Base-by-base conservation (phyloP, 2,329 filamentous ascomycete genomes). In the Venturia oleaginea region DNA sequence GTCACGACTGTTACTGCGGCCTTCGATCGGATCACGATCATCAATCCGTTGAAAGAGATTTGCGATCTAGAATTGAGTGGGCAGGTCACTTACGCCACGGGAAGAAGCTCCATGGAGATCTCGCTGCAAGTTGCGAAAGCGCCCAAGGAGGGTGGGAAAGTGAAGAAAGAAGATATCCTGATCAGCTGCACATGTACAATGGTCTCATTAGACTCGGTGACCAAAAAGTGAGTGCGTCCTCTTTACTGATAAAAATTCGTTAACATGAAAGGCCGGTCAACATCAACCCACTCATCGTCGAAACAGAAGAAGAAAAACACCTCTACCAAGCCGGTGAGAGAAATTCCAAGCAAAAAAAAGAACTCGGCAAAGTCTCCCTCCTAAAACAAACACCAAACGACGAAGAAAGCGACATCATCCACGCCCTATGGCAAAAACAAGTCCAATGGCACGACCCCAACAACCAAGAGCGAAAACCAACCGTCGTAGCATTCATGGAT, bases 101-200 rank as follows among this genome's bases (percentile, higher is more conserved):
- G 89, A 0, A 77, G 88, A 65, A 89, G 85, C 66, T 90, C 86
- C 71, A 84, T 90, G 74, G 88, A 91, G 69, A 86, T 91, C 10
- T 89, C 87, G 0, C 83, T 89, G 68, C 86, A 89, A 71, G 87
- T 91, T 22, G 86, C 87, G 8, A 88, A 87, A 70, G 87, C 84
- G 0, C 83, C 86, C 0, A 76, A 80, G 38, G 77, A 83, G 63
- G 87, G 86, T 30, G 79, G 88, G 69, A 71, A 75, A 42, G 75
- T 77, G 17, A 80, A 80, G 67, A 78, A 83, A 1, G 82, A 86
- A 54, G 86, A 89, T 71, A 77, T 89, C 0, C 73, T 89, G 64
- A 82, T 90, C 73, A 87, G 85, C n/a, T 89, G 87, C 73, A 84
- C 86, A 7, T 90, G 90, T 70, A 91, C 88, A 0, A 91, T 91